phyloP scores from a whole-genome alignment of 495 filamentous ascomycete species.

The Xylaria curta region DNA sequence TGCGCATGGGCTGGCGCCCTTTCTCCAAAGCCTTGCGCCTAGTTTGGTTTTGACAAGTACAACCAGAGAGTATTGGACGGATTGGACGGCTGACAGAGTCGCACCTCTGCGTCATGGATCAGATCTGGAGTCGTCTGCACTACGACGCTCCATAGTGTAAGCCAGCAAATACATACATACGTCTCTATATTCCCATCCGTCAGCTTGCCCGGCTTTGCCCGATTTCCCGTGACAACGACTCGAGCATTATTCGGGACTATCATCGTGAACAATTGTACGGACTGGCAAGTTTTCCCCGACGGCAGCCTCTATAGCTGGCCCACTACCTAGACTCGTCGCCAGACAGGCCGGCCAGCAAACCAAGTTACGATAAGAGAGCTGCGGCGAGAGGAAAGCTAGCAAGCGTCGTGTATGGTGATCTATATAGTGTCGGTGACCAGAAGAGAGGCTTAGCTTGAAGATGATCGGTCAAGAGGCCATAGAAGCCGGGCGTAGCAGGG shows the following conservation, averaged over 20 bases:
- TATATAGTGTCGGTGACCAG: slow-evolving; percentile 13
- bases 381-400: background rate
- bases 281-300: background rate
- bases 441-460: background rate
- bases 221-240: slow-evolving; percentile 13
- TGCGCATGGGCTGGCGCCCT: slow-evolving; percentile 12
- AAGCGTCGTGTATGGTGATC: background rate
- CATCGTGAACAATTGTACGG: background rate
- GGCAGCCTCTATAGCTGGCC: background rate
- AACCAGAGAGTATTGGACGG: slow-evolving; percentile 16
- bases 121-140: slow-evolving; percentile 24
- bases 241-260: background rate
- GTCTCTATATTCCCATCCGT: background rate
- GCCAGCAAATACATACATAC: slow-evolving; percentile 20
- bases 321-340: background rate
- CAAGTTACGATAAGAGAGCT: background rate
- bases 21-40: slow-evolving; percentile 21
- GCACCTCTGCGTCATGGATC: slow-evolving; percentile 14
- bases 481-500: slow-evolving; percentile 25
- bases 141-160: slow-evolving; percentile 18
- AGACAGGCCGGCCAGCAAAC: background rate
- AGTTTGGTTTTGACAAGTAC: slow-evolving; percentile 19
- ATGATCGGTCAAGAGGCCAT: background rate
- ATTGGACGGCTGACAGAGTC: slow-evolving; percentile 16
- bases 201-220: slow-evolving; percentile 25